Conservation (phyloP, 306 rosid species). For the Vicia villosa region DNA sequence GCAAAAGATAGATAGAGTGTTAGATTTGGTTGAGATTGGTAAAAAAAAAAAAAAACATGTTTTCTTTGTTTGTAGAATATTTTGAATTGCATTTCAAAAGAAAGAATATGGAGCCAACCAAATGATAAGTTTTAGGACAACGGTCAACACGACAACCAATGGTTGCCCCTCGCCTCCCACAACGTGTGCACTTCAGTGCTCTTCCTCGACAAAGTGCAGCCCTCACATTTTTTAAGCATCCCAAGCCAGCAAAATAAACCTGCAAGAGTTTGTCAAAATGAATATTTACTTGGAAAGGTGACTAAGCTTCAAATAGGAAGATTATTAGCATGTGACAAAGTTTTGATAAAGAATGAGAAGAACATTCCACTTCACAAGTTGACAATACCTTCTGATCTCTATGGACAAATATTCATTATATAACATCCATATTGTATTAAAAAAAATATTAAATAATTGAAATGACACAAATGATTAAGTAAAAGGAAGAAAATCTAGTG, state of each 20-base stretch:
- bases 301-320: constrained; percentile 23
- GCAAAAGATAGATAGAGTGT: constrained; percentile 42
- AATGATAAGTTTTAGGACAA: constrained; percentile 94
- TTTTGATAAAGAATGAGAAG: constrained; percentile 11
- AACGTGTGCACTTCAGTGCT: constrained; percentile 93
- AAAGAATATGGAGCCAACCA: constrained; percentile 60
- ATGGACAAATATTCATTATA: not conserved
- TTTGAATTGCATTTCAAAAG: constrained; percentile 17
- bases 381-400: constrained; percentile 16
- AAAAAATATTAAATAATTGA: constrained; percentile 16
- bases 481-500: not conserved
- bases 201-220: constrained; percentile 98
- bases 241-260: constrained; percentile 99
- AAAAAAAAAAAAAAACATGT: not conserved
- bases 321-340: not conserved
- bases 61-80: constrained; percentile 13
- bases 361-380: not conserved
- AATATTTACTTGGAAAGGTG: constrained; percentile 22
- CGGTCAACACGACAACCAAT: constrained; percentile 99
- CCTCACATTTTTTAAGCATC: constrained; percentile 92
- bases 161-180: constrained; percentile 97
- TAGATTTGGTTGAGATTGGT: constrained; percentile 30
- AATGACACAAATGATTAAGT: constrained; percentile 13
- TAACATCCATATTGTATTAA: not conserved
- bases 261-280: constrained; percentile 50